A percentile compares a stretch with the other conserved stretches of the same genome.
Evolutionary conservation across 1,284 basidiomycete genomes (phyloP).

Genomic region (Ustanciosporium gigantosporum): DNA sequence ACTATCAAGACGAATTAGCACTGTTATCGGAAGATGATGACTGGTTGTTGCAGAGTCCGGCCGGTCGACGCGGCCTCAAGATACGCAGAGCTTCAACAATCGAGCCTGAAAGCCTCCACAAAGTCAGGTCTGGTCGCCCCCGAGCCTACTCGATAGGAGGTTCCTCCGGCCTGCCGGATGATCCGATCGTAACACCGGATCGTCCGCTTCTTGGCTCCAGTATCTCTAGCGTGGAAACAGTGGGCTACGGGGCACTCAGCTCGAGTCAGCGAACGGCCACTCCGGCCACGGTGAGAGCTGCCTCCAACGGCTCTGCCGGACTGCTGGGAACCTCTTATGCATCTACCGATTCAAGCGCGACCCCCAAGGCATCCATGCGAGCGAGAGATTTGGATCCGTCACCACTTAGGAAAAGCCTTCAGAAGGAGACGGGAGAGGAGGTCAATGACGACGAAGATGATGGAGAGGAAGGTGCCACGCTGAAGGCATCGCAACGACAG

Average conservation of each 20-base stretch:
- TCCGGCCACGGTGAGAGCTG: conserved; percentile 33
- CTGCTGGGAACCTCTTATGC: conserved; percentile 21
- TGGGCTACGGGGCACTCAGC: conserved; percentile 47
- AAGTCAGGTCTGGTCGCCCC: conserved; percentile 5
- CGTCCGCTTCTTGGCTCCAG: conserved; percentile 20
- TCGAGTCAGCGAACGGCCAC: conserved; percentile 48
- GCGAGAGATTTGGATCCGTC: background rate
- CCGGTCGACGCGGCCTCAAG: conserved; percentile 15
- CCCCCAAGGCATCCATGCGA: conserved; percentile 27
- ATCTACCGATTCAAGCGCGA: conserved; percentile 41
- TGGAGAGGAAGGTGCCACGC: too few relatives aligned
- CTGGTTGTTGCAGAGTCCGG: conserved; percentile 29
- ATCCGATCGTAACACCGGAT: conserved; percentile 17
- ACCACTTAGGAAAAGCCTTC: conserved; percentile 1
- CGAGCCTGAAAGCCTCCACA: conserved; percentile 9
- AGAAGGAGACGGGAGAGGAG: background rate
- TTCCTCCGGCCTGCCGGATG: conserved; percentile 35
- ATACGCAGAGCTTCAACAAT: conserved; percentile 33
- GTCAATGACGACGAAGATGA: conserved; percentile 15
- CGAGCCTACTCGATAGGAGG: conserved; percentile 36
- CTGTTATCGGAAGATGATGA: conserved; percentile 50
- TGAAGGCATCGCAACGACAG: conserved; percentile 41
- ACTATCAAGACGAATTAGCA: conserved; percentile 49
- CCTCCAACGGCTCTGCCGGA: conserved; percentile 2
- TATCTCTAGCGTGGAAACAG: conserved; percentile 4